Evolutionary conservation across 2,329 filamentous ascomycete genomes (phyloP).

Genomic region (Epichloe typhina): DNA sequence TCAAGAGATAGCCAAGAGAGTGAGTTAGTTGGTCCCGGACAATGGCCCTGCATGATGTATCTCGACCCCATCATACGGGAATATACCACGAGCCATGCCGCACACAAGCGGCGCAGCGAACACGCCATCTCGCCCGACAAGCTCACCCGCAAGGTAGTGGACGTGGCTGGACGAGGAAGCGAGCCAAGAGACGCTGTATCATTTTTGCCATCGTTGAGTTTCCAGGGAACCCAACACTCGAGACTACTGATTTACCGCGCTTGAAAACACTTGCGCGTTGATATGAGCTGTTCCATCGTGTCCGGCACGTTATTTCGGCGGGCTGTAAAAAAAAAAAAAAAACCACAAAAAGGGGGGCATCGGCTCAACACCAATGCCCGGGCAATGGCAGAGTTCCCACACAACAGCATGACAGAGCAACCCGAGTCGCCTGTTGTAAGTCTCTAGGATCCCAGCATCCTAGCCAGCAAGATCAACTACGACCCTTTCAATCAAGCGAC

Average conservation of each 20-base stretch:
- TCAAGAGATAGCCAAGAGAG: too few relatives aligned
- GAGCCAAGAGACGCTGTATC: conserved; percentile 22
- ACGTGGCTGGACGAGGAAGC: conserved; percentile 21
- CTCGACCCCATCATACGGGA: too few relatives aligned
- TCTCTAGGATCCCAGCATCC: conserved; percentile 31
- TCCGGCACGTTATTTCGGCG: too few relatives aligned
- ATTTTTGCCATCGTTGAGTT: conserved; percentile 36
- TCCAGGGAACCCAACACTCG: conserved; percentile 24
- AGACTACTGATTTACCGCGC: conserved; percentile 20
- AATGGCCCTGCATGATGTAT: too few relatives aligned
- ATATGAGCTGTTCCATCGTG: too few relatives aligned
- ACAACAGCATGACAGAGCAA: conserved; percentile 12
- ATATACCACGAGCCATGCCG: too few relatives aligned
- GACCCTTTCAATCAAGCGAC: conserved; percentile 25
- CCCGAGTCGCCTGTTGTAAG: conserved; percentile 22
- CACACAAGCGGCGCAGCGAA: conserved; percentile 17
- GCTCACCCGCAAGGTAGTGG: conserved; percentile 26
- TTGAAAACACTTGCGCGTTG: conserved; percentile 25
- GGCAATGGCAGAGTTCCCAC: conserved; percentile 27
- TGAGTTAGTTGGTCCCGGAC: too few relatives aligned
- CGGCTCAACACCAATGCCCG: conserved; percentile 30
- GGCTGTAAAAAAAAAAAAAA: too few relatives aligned
- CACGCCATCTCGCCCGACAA: conserved; percentile 20
- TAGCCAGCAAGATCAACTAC: conserved; percentile 18
- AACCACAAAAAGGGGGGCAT: rapidly evolving